Conservation (phyloP, 2,329 filamentous ascomycete species). For the Fusarium sp. region DNA sequence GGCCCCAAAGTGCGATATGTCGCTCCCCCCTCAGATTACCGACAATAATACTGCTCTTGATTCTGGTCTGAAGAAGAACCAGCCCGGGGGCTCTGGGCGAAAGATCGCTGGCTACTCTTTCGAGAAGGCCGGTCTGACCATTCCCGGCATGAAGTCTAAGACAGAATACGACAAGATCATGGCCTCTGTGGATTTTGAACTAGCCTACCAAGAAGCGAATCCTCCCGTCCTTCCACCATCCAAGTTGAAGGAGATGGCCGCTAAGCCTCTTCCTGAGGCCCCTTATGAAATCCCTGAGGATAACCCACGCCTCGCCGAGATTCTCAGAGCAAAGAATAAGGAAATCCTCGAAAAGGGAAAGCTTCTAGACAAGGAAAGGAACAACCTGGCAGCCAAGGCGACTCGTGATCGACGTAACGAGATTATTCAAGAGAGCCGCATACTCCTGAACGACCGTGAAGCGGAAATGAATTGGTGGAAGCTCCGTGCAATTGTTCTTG, state of each 20-base stretch:
- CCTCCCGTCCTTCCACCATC: constrained; percentile 44
- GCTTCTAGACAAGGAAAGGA: constrained; percentile 45
- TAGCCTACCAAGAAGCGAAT: constrained; percentile 30
- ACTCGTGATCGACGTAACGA: constrained; percentile 47
- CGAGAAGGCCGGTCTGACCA: constrained; percentile 29
- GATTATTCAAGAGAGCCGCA: constrained; percentile 31
- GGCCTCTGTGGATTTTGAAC: constrained; percentile 39
- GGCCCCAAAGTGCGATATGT: neutral
- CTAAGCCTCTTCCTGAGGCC: constrained; percentile 39
- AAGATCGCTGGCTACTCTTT: neutral
- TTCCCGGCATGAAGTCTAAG: constrained; percentile 18
- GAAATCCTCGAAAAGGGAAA: constrained; percentile 41
- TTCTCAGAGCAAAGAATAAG: constrained; percentile 14
- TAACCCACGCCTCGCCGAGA: constrained; percentile 1
- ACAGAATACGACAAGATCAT: neutral
- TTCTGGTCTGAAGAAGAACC: neutral
- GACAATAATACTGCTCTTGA: neutral
- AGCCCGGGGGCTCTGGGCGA: neutral
- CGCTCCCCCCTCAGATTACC: neutral
- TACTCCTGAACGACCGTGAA: constrained; percentile 37
- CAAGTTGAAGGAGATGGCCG: constrained; percentile 36
- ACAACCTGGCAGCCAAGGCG: constrained; percentile 52
- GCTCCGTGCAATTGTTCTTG: constrained; percentile 39
- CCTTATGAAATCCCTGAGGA: constrained; percentile 33
- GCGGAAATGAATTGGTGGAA: constrained; percentile 44